Conservation (phyloP, 2,329 filamentous ascomycete species). For the Tothia fuscella region DNA sequence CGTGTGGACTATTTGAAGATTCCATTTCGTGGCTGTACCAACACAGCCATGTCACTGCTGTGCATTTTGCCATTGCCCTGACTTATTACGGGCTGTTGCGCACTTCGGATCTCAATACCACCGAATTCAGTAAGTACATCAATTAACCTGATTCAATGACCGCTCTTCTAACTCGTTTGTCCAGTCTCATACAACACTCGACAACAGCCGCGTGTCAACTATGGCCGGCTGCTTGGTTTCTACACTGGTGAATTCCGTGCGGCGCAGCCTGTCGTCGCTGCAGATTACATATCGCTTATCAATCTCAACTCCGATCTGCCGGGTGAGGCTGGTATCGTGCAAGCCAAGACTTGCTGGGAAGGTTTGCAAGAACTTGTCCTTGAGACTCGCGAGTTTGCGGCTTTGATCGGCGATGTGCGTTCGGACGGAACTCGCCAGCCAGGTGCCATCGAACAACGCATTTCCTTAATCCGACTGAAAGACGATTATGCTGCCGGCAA, state of each 20-base stretch:
- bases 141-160: conserved; percentile 1
- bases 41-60: conserved; percentile 84
- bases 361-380: conserved; percentile 86
- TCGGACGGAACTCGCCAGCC: conserved; percentile 74
- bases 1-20: conserved; percentile 89
- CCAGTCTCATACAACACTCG: conserved; percentile 47
- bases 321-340: conserved; percentile 61
- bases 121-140: conserved; percentile 48
- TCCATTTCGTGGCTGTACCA: conserved; percentile 83
- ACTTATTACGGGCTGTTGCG: conserved; percentile 82
- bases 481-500: conserved; percentile 3
- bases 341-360: conserved; percentile 77
- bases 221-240: conserved; percentile 83
- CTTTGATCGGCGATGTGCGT: conserved; percentile 81
- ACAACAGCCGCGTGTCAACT: conserved; percentile 74
- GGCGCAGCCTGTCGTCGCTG: conserved; percentile 75
- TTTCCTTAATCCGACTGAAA: conserved; percentile 53
- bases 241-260: conserved; percentile 95
- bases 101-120: conserved; percentile 67
- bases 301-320: conserved; percentile 80
- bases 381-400: conserved; percentile 94
- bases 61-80: conserved; percentile 86
- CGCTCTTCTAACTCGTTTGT: conserved; percentile 15
- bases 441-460: conserved; percentile 78
- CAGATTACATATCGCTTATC: conserved; percentile 86